Evolutionary conservation across 2,329 filamentous ascomycete species (phyloP), one percentile per base, ranked within the genome.

Genomic region (Xylariaceae sp.): DNA sequence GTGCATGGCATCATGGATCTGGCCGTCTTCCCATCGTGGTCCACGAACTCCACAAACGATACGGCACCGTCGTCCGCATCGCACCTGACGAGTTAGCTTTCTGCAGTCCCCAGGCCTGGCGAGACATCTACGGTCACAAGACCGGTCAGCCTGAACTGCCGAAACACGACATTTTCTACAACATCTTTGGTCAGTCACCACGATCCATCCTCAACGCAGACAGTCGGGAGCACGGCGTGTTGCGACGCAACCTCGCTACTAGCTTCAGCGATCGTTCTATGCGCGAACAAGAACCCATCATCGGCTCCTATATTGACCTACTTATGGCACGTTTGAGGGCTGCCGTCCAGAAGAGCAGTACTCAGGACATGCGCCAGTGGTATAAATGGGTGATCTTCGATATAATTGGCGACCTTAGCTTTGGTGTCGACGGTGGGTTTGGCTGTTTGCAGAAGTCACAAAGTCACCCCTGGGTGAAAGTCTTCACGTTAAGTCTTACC

Each of bases 371-470:
- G 66, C 68, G 66, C 9, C 67, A 73, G 53, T 77, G 75, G 75
- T 74, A 67, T 60, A 75, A 75, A 61, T 76, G 68, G 62, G 64
- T 72, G 1, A 73, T 75, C 7, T 77, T 78, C 63, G 76, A 77
- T 65, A 67, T 78, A 48, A 73, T 78, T 55, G 77, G 77, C 17
- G 77, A 80, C 62, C 71, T 81, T 10, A 74, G 76, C 1, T 80
- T 80, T 63, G 78, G 76, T 2, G 73, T 76, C 51, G 56, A 56
- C 9, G 63, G 63, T 30, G 71, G 74, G 2, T 79, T 78, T 63
- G 70, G 69, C 4, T 72, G 69, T 55, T 65, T 77, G 6, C 53
- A 69, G 42, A 62, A 63, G n/a, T 70, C 70, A 61, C 50, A 62
- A 15, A 73, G 70, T 50, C 68, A 72, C 53, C 71, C 72, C 17